Conservation (phyloP, 2,329 filamentous ascomycete genomes). For the Hymenoscyphus repandus region DNA sequence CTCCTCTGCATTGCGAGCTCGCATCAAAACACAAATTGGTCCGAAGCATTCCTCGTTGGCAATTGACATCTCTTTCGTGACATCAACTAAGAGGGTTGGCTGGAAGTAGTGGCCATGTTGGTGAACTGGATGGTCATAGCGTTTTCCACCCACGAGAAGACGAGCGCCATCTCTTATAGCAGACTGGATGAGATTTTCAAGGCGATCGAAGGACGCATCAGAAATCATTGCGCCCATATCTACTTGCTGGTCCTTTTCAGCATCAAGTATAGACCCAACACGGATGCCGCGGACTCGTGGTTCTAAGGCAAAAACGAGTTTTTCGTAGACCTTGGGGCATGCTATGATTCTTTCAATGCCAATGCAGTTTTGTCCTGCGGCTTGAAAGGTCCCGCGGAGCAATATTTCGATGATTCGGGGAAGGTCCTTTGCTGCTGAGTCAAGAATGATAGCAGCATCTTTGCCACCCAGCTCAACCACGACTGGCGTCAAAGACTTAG, state of each 20-base stretch:
- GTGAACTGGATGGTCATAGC: slow-evolving; percentile 65
- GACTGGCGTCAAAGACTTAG: slow-evolving; percentile 79
- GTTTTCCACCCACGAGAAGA: slow-evolving; percentile 73
- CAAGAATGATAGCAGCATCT: slow-evolving; percentile 84
- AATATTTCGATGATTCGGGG: slow-evolving; percentile 73
- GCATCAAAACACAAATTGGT: slow-evolving; percentile 83
- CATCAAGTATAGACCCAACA: slow-evolving; percentile 63
- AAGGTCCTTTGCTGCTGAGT: slow-evolving; percentile 62
- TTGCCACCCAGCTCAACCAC: slow-evolving; percentile 93
- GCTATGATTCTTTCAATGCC: slow-evolving; percentile 92
- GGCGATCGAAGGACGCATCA: slow-evolving; percentile 63
- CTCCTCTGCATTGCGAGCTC: slow-evolving; percentile 55
- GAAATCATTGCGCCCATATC: slow-evolving; percentile 93
- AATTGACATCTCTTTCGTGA: slow-evolving; percentile 79
- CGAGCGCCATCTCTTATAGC: slow-evolving; percentile 75
- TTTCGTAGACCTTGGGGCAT: slow-evolving; percentile 68
- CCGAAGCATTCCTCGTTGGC: slow-evolving; percentile 91
- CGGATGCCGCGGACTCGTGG: slow-evolving; percentile 71
- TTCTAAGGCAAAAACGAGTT: slow-evolving; percentile 63
- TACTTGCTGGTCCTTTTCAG: slow-evolving; percentile 42
- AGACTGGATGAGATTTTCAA: slow-evolving; percentile 72
- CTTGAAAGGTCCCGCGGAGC: slow-evolving; percentile 90
- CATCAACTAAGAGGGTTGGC: slow-evolving; percentile 86
- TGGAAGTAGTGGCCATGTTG: slow-evolving; percentile 84
- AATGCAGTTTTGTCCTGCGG: slow-evolving; percentile 94